Evolutionary conservation across 2,329 filamentous ascomycete genomes (phyloP).

Genomic region (Tolypocladium sp.): DNA sequence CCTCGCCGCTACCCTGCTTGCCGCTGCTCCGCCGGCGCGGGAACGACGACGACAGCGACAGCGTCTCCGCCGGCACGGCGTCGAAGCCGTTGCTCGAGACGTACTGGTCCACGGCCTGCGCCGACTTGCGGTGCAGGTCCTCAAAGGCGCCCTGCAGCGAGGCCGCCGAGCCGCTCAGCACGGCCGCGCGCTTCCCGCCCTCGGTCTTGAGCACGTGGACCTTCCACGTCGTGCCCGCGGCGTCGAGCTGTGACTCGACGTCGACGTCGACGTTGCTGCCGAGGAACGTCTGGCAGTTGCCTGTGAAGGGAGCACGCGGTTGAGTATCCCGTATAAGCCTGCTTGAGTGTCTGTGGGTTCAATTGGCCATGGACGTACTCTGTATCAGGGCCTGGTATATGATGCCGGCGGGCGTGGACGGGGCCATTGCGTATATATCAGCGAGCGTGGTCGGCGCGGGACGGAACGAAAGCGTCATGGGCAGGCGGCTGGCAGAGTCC

Average conservation of each 20-base stretch:
- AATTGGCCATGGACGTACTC: not conserved
- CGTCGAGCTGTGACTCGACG: conserved; percentile 13
- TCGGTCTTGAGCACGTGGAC: conserved; percentile 15
- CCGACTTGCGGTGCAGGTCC: conserved; percentile 26
- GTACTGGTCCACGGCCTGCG: conserved; percentile 23
- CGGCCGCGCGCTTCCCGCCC: conserved; percentile 13
- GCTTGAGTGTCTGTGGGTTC: not conserved
- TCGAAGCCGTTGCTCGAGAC: conserved; percentile 24
- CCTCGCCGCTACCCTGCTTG: not conserved
- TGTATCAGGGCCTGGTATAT: conserved; percentile 4
- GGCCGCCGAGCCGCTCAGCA: conserved; percentile 19
- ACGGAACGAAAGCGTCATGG: not conserved
- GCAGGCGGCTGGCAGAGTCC: not conserved
- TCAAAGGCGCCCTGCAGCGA: conserved; percentile 23
- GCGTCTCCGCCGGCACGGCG: conserved; percentile 6
- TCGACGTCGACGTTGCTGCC: conserved; percentile 13
- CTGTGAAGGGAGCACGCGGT: conserved; percentile 5
- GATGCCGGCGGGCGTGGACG: not conserved
- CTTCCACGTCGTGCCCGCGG: conserved; percentile 12
- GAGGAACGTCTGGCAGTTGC: conserved; percentile 16
- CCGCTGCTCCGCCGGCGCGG: not conserved
- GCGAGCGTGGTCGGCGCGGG: not conserved
- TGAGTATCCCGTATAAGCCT: not conserved
- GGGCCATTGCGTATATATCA: not conserved
- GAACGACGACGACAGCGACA: not conserved